phyloP scores from a whole-genome alignment of 1,284 basidiomycete species.

The Ustilago tritici region DNA sequence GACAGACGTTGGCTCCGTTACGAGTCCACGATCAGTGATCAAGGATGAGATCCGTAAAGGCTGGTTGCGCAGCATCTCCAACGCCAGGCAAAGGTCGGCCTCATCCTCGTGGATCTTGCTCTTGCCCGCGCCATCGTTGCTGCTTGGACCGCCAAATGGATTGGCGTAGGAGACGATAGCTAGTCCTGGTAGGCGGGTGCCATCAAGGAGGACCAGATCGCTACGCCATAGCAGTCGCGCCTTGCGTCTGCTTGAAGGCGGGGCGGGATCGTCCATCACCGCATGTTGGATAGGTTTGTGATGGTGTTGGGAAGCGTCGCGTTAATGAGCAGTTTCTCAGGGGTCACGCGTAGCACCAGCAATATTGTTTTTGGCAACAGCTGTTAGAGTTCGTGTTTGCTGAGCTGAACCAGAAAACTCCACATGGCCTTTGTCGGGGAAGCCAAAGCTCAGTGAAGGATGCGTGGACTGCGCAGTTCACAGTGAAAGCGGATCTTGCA shows the following conservation, averaged over 20 bases:
- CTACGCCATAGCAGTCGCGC: constrained; percentile 64
- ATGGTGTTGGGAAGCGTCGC: constrained; percentile 3
- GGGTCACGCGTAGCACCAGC: neutral
- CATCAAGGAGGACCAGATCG: constrained; percentile 58
- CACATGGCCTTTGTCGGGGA: neutral
- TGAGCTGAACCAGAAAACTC: neutral
- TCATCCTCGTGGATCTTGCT: constrained; percentile 28
- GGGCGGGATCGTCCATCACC: constrained; percentile 7
- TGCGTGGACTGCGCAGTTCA: neutral
- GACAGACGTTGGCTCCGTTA: neutral
- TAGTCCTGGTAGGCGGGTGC: constrained; percentile 58
- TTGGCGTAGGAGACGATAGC: constrained; percentile 62
- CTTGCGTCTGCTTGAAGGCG: constrained; percentile 23
- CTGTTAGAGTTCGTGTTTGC: neutral
- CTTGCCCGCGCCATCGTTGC: constrained; percentile 7
- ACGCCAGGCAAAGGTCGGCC: constrained; percentile 62
- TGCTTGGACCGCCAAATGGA: constrained; percentile 40
- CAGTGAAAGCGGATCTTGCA: neutral
- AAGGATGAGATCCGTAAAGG: constrained; percentile 46
- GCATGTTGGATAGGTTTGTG: constrained; percentile 5
- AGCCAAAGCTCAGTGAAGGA: neutral
- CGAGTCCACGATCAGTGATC: neutral
- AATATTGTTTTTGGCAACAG: neutral
- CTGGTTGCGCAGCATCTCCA: constrained; percentile 67
- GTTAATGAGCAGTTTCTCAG: neutral